Conservation (phyloP, 164 flowering plant species). For the Amborella trichopoda region DNA sequence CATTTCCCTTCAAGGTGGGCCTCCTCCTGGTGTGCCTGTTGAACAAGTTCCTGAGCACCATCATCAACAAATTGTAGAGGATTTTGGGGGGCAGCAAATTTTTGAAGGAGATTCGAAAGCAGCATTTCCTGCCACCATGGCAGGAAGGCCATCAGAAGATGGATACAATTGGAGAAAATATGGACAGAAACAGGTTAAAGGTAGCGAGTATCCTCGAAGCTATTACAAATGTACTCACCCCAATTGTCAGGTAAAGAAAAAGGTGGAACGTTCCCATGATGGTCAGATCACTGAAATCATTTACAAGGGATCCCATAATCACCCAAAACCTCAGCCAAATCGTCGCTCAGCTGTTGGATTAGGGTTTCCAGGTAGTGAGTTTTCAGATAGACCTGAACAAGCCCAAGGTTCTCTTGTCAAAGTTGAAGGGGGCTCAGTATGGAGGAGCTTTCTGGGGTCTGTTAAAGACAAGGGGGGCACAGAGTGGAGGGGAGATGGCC, state of each 20-base stretch:
- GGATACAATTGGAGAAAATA: conserved; percentile 90
- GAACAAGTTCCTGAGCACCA: conserved; percentile 14
- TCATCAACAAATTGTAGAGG: conserved; percentile 17
- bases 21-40: conserved; percentile 12
- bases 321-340: conserved; percentile 67
- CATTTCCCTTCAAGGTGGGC: conserved; percentile 7
- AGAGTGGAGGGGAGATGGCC: conserved; percentile 23
- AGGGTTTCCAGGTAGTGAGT: conserved; percentile 25
- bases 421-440: conserved; percentile 1
- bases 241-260: conserved; percentile 74
- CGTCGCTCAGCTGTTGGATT: conserved; percentile 24
- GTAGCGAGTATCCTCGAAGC: conserved; percentile 70
- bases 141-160: conserved; percentile 54
- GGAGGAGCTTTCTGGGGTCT: conserved; percentile 15
- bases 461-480: not conserved
- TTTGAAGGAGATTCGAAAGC: conserved; percentile 34
- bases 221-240: conserved; percentile 78
- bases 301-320: conserved; percentile 76
- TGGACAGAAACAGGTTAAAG: conserved; percentile 83
- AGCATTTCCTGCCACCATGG: conserved; percentile 23
- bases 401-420: conserved; percentile 17
- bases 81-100: conserved; percentile 10
- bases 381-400: conserved; percentile 10
- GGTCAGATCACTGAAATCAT: conserved; percentile 84
- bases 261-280: conserved; percentile 60